phyloP scores from a whole-genome alignment of 306 rosid species.

The Pueraria montana region DNA sequence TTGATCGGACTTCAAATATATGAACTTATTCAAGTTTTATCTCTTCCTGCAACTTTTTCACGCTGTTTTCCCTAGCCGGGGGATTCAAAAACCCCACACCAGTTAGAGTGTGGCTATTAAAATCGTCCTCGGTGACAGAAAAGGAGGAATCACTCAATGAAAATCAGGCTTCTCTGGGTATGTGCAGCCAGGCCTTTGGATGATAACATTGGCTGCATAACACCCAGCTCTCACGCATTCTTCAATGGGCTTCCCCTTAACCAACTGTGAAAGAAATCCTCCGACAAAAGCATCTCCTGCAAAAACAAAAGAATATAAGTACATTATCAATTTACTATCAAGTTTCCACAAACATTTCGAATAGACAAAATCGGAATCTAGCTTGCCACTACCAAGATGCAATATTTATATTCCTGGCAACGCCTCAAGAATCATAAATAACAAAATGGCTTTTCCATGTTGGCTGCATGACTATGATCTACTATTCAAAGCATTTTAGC shows the following conservation, averaged over 20 bases:
- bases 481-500: conserved; percentile 1
- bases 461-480: conserved; percentile 12
- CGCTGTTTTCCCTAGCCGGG: conserved; percentile 26
- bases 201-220: conserved; percentile 89
- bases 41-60: conserved; percentile 22
- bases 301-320: conserved; percentile 39
- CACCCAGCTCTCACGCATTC: conserved; percentile 87
- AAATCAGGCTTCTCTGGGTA: conserved; percentile 94
- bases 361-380: conserved; percentile 19
- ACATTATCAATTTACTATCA: background rate
- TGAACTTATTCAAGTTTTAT: conserved; percentile 38
- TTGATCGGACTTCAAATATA: conserved; percentile 29
- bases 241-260: conserved; percentile 78
- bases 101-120: conserved; percentile 32
- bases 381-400: conserved; percentile 1
- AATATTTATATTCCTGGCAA: too few species aligned
- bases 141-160: conserved; percentile 44
- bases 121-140: conserved; percentile 15
- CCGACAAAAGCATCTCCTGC: conserved; percentile 98
- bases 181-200: conserved; percentile 96
- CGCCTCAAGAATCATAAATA: too few species aligned
- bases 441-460: too few species aligned
- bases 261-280: conserved; percentile 88
- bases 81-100: conserved; percentile 40
- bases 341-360: background rate